phyloP scores from a whole-genome alignment of 78 protist species.

The Chrysochromulina parva region DNA sequence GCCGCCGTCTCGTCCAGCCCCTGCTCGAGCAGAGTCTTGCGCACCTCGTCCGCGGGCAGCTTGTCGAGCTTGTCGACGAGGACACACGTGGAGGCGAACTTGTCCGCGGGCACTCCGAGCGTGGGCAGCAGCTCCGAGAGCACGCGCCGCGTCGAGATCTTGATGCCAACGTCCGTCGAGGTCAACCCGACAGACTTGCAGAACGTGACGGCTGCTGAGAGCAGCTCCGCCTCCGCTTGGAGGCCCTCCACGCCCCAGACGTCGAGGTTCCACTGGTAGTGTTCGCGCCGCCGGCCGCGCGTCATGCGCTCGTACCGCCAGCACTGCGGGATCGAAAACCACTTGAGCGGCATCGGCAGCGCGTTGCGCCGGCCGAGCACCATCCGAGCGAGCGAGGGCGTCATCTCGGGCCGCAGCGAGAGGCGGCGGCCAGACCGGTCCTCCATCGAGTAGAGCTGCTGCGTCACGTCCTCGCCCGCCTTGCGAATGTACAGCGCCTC shows the following conservation, averaged over 20 bases:
- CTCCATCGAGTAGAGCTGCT: constrained; percentile 66
- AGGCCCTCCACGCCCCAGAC: constrained; percentile 54
- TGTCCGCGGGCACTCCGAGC: constrained; percentile 50
- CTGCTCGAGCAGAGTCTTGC: not conserved
- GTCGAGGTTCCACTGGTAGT: constrained; percentile 78
- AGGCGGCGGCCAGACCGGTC: constrained; percentile 45
- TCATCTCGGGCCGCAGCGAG: constrained; percentile 75
- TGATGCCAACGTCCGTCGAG: constrained; percentile 62
- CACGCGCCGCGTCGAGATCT: not conserved
- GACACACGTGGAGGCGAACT: constrained; percentile 65
- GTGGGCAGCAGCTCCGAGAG: not conserved
- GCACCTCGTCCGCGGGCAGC: constrained; percentile 18
- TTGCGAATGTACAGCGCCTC: constrained; percentile 70
- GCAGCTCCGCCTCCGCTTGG: constrained; percentile 68
- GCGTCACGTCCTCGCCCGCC: constrained; percentile 77
- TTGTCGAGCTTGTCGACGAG: constrained; percentile 53
- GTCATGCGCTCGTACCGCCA: constrained; percentile 72
- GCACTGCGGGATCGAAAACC: constrained; percentile 76
- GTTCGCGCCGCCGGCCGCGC: constrained; percentile 72
- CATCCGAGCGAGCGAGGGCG: constrained; percentile 76
- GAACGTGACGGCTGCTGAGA: constrained; percentile 48
- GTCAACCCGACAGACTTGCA: constrained; percentile 58
- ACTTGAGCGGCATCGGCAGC: constrained; percentile 62
- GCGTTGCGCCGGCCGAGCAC: constrained; percentile 51
- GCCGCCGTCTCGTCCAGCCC: not conserved